phyloP scores from a whole-genome alignment of 306 rosid genomes.

The Prunus dulcis region DNA sequence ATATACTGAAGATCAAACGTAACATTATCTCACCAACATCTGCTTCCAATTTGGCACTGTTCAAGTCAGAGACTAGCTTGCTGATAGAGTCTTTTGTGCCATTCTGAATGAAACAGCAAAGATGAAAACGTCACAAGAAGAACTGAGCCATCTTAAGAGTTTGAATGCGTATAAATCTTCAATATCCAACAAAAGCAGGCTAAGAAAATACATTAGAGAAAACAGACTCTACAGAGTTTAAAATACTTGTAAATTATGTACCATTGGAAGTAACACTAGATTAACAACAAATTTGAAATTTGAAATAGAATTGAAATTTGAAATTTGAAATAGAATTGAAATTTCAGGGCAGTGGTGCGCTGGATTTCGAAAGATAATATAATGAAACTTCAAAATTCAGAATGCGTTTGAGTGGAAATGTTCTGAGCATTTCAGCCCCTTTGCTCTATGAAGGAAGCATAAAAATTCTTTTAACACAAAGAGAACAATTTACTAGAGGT shows the following conservation, averaged over 20 bases:
- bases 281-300: neutral
- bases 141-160: neutral
- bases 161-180: neutral
- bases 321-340: neutral
- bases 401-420: neutral
- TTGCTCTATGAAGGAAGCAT: neutral
- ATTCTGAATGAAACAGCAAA: conserved; percentile 43
- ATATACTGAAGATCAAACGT: conserved; percentile 10
- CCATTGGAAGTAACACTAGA: neutral
- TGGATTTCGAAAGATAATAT: neutral
- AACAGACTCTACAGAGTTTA: neutral
- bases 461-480: neutral
- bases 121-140: conserved; percentile 3
- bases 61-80: conserved; percentile 92
- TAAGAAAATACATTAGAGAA: neutral
- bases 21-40: conserved; percentile 78
- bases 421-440: neutral
- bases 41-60: conserved; percentile 71
- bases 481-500: neutral
- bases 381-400: neutral
- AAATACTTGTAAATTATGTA: neutral
- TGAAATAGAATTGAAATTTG: neutral
- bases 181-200: neutral
- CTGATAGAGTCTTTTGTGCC: conserved; percentile 89
- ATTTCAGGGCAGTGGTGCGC: neutral